Evolutionary conservation across 176 grass and related monocot species (phyloP).

Genomic region (bread wheat (Triticum aestivum)): DNA sequence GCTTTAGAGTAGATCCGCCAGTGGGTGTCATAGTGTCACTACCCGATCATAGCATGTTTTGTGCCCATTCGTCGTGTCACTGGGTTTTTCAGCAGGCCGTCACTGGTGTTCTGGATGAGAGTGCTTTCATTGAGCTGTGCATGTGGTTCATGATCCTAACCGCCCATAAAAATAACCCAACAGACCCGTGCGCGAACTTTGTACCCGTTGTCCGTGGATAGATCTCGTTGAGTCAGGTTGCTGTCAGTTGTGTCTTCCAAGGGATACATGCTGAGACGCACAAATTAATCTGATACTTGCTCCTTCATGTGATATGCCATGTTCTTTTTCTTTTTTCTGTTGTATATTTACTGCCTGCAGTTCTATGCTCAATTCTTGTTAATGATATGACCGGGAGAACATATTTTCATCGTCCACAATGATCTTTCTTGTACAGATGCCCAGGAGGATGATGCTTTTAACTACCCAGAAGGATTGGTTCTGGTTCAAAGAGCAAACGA

Average conservation of each 20-base stretch:
- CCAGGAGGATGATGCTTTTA: conserved; percentile 77
- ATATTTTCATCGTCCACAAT: conserved; percentile 13
- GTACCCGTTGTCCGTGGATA: background rate
- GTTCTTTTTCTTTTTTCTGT: background rate
- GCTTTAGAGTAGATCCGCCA: background rate
- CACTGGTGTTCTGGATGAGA: too few relatives aligned
- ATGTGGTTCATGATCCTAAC: background rate
- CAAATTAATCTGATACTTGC: background rate
- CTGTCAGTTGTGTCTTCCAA: background rate
- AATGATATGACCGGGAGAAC: background rate
- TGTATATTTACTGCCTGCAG: background rate
- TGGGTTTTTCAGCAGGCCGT: too few relatives aligned
- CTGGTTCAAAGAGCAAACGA: conserved; percentile 69
- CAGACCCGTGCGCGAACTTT: background rate
- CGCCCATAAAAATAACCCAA: background rate
- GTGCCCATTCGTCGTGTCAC: background rate
- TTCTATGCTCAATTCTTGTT: background rate
- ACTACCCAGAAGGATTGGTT: conserved; percentile 73
- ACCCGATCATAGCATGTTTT: background rate
- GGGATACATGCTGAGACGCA: background rate
- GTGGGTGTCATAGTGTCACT: background rate
- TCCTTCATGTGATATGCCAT: background rate
- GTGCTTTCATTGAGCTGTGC: too few relatives aligned
- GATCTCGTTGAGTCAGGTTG: background rate
- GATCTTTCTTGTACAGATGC: conserved; percentile 50